Evolutionary conservation across 164 flowering plant genomes (phyloP), one percentile per base, ranked within the genome.

Genomic region (Liriodendron chinense): DNA sequence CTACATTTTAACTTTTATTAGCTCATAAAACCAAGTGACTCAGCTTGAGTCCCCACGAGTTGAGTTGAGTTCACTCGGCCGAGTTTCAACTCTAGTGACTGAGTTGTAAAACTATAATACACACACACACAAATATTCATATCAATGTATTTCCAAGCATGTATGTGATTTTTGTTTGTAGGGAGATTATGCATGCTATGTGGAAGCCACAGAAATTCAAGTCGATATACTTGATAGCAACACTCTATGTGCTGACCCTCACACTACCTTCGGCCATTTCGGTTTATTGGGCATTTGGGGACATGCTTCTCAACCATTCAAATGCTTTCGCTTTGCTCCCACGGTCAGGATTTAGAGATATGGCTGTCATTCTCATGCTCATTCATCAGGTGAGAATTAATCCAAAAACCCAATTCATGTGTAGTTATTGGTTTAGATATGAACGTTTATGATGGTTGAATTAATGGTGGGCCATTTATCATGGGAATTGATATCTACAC

Each of bases 111-210:
- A 34, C 43, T 34, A 34, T 34, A 0, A 34, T 34, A 34, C 5
- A 34, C 5, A 34, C 7, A 34, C 5, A 34, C 43, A 9, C 50
- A 28, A 43, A 20, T 14, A 47, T 18, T 53, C 18, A 53, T 53
- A 53, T 53, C 59, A 8, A 53, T 53, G 9, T 13, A 53, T 53
- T 12, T 16, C 8, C 18, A 12, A 59, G 28, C 34, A 59, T 14
- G 65, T 16, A 18, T 49, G 7, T 26, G 25, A 2, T 61, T 22
- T 24, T 18, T 74, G 26, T 64, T 81, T 73, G 28, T 79, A 90
- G 97, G 78, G 94, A 90, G 81, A 92, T 90, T 20, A 92, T 92
- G 97, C 92, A 92, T 76, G 96, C 96, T 7, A 92, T 90, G 93
- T 91, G 97, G 97, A 92, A 91, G 86, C 97, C 95, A 26, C 87